These are phyloP conservation scores for Kalmusia sp. DNA, from an alignment of 2,329 filamentous ascomycete genomes.

Conservation along the genomic window DNA sequence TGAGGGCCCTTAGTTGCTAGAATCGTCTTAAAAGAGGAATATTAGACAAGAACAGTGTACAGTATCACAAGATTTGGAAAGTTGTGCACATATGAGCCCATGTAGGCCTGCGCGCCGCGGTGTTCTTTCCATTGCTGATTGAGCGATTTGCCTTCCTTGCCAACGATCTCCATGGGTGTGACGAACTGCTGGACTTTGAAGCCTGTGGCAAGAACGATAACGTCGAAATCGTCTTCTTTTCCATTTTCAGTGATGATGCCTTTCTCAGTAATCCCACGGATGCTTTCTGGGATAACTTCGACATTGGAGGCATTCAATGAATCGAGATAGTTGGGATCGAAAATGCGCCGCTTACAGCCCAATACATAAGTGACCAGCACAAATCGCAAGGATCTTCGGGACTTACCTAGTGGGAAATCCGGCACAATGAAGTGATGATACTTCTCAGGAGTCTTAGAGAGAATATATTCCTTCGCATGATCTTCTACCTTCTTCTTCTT, in stretches of 20 bases:
- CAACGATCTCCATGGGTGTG: slow-evolving; percentile 40
- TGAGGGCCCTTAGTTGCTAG: too few species aligned
- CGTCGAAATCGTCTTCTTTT: slow-evolving; percentile 30
- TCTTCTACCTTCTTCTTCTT: slow-evolving; percentile 15
- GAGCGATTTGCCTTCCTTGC: slow-evolving; percentile 24
- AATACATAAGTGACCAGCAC: background rate
- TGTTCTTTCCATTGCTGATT: slow-evolving; percentile 26
- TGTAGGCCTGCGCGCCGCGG: slow-evolving; percentile 25
- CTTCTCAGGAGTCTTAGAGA: slow-evolving; percentile 23
- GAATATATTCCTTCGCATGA: slow-evolving; percentile 28
- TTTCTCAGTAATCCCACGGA: slow-evolving; percentile 23
- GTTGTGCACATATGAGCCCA: slow-evolving; percentile 24
- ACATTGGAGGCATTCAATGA: slow-evolving; percentile 25
- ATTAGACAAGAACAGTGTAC: slow-evolving; percentile 16
- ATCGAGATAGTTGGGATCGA: slow-evolving; percentile 34
- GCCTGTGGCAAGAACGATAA: slow-evolving; percentile 45
- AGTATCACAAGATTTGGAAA: slow-evolving; percentile 34
- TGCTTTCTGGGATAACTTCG: slow-evolving; percentile 25
- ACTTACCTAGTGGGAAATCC: slow-evolving; percentile 37
- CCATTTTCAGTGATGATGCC: slow-evolving; percentile 26
- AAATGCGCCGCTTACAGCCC: slow-evolving; percentile 26
- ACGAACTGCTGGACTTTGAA: slow-evolving; percentile 47
- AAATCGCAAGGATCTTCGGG: background rate
- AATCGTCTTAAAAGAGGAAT: background rate
- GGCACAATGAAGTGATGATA: slow-evolving; percentile 31